Base-by-base conservation (phyloP, 139 green algal genomes). In the Picochlorum sp. region DNA sequence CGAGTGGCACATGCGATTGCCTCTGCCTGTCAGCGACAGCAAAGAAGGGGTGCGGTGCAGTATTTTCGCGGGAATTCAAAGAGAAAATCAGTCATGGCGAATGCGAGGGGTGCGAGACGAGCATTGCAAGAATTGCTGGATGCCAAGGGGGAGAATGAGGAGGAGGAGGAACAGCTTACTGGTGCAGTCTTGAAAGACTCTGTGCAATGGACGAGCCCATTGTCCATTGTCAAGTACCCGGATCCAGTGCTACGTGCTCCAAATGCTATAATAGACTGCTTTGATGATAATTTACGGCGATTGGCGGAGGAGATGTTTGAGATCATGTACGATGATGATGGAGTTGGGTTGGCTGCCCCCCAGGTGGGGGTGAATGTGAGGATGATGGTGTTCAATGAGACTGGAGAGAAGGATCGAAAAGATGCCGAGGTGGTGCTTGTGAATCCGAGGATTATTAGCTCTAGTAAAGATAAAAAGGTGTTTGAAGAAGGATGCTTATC, bases 301-400 rank as follows among this genome's bases (percentile, higher is more conserved):
- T 80, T 98, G 21, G 80, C 87, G 3, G 70, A 76, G 38, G 90
- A 95, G 28, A 96, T 98, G 88, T 90, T 98, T 23, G 77, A 91
- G 4, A 59, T 95, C 52, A 98, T 98, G 93, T 98, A 98, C 78
- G 62, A 86, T 65, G 91, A 96, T 45, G 90, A 96, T 55, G 94
- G 94, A n/a, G 90, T 98, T 11, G 94, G 94, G 0, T 76, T 99
- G 49, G 90, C 94, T 4, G 94, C 94, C 3, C 94, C 94, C 0
- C 85, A 95, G 69, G 92, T 99, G 6, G 94, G 94, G 9, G 88
- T 98, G 23, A 98, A 98, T 74, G 71, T 96, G 16, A 85, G 83
- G 38, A 72, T 99, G 20, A 98, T 98, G 94, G 92, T 98, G 45
- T 98, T 95, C 76, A 99, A 98, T 69, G 85, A 87, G 15, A 54